Evolutionary conservation across 257 asterid genomes (phyloP), one percentile per base, ranked within the genome.

Genomic region (Rehmannia glutinosa): DNA sequence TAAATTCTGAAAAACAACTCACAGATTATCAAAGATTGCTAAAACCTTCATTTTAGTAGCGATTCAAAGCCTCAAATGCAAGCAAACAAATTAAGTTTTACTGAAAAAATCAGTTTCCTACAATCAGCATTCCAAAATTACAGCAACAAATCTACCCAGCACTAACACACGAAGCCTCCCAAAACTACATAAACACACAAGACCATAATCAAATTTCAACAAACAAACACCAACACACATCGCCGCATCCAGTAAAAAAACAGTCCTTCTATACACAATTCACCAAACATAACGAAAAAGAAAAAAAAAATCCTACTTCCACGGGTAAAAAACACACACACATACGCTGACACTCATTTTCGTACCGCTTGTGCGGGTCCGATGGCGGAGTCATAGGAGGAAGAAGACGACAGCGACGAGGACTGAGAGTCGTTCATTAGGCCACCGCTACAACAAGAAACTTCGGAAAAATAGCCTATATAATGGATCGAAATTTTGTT

Each of bases 301-400:
- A 12, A 28, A 50, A 23, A 39, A 45, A 62, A 41, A 42, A 39
- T n/a, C 32, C 36, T 4, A 33, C 24, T 46, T 43, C 19, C 21
- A 17, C 55, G n/a, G n/a, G n/a, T 32, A 19, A 49, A 8, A 4
- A 46, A 8, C 28, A 49, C 55, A 49, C 2, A 19, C 17, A 32
- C 38, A 32, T 8, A 1, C 1, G 38, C 4, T 32, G 38, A 16
- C 55, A 9, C 65, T 38, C 62, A 50, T 42, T 50, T 42, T 21
- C 64, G 11, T 75, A 83, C 89, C 82, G 78, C 4, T 57, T 78
- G 82, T 4, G 84, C 74, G 16, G 81, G 81, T 32, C 84, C 89
- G 70, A 80, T 68, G 74, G 89, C 89, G 72, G 86, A 83, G 66
- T 78, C 89, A 58, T 83, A 83, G 70, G 82, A 83, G 50, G 89